Evolutionary conservation across 345 rosid genomes (phyloP).

Genomic region (Salix purpurea): DNA sequence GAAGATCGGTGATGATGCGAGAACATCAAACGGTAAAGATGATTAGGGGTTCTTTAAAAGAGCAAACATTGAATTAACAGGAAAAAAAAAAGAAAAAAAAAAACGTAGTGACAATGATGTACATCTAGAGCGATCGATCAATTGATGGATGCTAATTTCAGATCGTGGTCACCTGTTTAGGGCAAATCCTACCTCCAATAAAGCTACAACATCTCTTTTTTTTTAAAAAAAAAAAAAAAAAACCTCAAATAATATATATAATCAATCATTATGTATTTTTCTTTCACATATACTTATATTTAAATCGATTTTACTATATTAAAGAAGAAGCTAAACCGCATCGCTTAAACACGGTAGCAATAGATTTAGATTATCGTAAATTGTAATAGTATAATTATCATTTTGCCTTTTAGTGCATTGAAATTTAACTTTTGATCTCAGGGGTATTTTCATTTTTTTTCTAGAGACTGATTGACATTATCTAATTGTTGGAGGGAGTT

Average conservation of each 20-base stretch:
- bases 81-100: background rate
- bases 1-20: background rate
- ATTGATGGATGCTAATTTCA: conserved; percentile 15
- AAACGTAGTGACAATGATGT: conserved; percentile 4
- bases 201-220: background rate
- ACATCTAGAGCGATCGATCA: conserved; percentile 7
- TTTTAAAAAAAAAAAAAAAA: too few species aligned
- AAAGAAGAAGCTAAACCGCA: too few species aligned
- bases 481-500: too few species aligned
- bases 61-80: background rate
- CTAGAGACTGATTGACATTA: too few species aligned
- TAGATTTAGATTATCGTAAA: accelerated
- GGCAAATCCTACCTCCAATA: background rate
- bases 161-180: conserved; percentile 4
- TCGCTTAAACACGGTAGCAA: too few species aligned
- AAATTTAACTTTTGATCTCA: too few species aligned
- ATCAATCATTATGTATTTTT: too few species aligned
- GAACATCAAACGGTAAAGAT: conserved; percentile 26
- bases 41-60: conserved; percentile 8
- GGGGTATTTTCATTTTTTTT: too few species aligned
- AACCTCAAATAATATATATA: background rate
- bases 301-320: too few species aligned
- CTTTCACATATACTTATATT: too few species aligned
- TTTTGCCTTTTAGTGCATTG: too few species aligned
- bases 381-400: too few species aligned